Base-by-base conservation (phyloP, 192 early-diverging fungal genomes). In the Coemansia reversa region DNA sequence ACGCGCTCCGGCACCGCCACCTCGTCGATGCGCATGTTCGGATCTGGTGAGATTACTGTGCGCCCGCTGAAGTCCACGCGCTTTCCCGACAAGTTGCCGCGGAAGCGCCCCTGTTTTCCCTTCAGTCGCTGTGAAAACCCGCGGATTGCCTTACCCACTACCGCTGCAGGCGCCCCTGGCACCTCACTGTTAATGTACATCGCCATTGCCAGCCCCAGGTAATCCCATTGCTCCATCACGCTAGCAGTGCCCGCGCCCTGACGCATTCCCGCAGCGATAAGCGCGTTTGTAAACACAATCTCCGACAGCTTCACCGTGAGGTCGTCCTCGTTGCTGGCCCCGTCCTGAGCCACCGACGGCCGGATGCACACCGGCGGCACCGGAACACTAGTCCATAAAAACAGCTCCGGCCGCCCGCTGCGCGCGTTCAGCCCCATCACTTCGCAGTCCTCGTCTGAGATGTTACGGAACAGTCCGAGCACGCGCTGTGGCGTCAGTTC, bases 41-140 rank as follows among this genome's bases (percentile, higher is more conserved):
- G 97, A 69, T 99, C 97, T 7, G 96, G 96, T 5, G 95, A 97
- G 78, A 99, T 99, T 56, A 99, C 97, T 3, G 97, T 99, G 73
- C 97, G 87, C 3, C 92, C 96, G 32, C 95, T 97, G 67, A 97
- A 99, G 76, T 99, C 96, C 5, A 99, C 97, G 74, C 97, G 94
- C 85, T 99, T 99, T 60, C 97, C 97, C 1, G 94, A 95, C 55
- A 99, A 83, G 61, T 99, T 99, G 48, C 97, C 97, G 66, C 97
- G 90, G 85, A 99, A 97, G 55, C 97, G 91, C 58, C 97, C 97
- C 63, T 97, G 92, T 70, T 99, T 99, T 49, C 97, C 97, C 85
- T 99, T 99, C 57, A 99, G 75, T 30, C 97, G 86, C 83, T 99
- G 97, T 59, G 92, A 94, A 55, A 97, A 90, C 58, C 97, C 97